These are phyloP conservation scores for Flaveria ramosissima DNA, from an alignment of 129 eudicot genomes.

Conservation along the genomic window DNA sequence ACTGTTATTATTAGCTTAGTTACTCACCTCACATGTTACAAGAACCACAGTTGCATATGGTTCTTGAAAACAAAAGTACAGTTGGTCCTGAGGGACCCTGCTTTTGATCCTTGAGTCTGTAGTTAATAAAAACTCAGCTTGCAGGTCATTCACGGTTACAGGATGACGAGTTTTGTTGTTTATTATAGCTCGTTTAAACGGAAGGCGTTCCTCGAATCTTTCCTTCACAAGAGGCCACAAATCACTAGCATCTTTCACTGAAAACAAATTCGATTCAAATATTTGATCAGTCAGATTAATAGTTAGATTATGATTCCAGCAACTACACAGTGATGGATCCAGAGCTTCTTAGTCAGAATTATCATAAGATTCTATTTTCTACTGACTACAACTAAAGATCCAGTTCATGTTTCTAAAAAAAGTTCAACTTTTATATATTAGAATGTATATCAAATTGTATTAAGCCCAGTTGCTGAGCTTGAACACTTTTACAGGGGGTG, in stretches of 20 bases:
- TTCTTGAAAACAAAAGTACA: conserved; percentile 88
- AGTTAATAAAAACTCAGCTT: conserved; percentile 74
- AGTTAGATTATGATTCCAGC: neutral
- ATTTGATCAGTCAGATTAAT: neutral
- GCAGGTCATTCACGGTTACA: conserved; percentile 63
- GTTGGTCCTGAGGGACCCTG: conserved; percentile 76
- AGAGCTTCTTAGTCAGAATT: too few relatives aligned
- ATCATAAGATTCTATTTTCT: too few relatives aligned
- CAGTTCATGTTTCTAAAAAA: too few relatives aligned
- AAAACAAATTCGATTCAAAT: conserved; percentile 15
- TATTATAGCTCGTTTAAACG: conserved; percentile 66
- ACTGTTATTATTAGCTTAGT: neutral
- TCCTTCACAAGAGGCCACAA: conserved; percentile 86
- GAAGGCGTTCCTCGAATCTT: conserved; percentile 73
- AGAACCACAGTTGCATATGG: conserved; percentile 93
- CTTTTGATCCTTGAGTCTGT: conserved; percentile 86
- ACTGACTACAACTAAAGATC: too few relatives aligned
- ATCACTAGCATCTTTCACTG: conserved; percentile 96
- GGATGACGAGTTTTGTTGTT: conserved; percentile 89
- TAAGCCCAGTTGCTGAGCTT: too few relatives aligned
- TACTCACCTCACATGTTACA: conserved; percentile 83
- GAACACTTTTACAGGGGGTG: too few relatives aligned
- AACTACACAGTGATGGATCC: neutral
- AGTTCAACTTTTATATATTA: too few relatives aligned
- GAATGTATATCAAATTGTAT: too few relatives aligned